Percentiles rank a stretch among this genome's conserved stretches.
Evolutionary conservation across 176 grass and related monocot genomes (phyloP).

Genomic region (Ananas comosus): DNA sequence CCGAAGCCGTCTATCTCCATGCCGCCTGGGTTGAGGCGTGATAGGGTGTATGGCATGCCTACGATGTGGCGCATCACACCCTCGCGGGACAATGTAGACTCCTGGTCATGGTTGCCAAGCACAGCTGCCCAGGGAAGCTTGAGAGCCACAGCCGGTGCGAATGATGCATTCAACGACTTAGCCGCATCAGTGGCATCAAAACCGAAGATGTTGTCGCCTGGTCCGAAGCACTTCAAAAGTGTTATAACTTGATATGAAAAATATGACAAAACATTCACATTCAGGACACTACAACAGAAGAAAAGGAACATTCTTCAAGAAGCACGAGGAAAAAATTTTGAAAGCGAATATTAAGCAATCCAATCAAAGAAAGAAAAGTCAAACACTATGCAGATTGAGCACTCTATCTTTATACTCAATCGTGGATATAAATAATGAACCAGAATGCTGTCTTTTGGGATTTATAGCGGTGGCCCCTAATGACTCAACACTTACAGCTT

Average conservation of each 20-base stretch:
- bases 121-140: slow-evolving; percentile 86
- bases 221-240: not conserved
- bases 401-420: no score
- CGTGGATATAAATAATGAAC: no score
- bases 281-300: not conserved
- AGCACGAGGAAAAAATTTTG: no score
- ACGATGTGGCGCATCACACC: slow-evolving; percentile 77
- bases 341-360: no score
- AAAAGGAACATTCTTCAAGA: not conserved
- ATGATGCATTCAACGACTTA: slow-evolving; percentile 77
- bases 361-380: no score
- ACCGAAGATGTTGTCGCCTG: slow-evolving; percentile 91
- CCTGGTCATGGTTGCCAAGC: slow-evolving; percentile 90
- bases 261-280: slow-evolving; percentile 1
- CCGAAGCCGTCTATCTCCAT: slow-evolving; percentile 79
- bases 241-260: not conserved
- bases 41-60: slow-evolving; percentile 62
- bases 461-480: no score
- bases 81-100: slow-evolving; percentile 69
- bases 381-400: no score
- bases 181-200: slow-evolving; percentile 44
- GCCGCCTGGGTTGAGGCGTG: slow-evolving; percentile 55
- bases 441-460: no score
- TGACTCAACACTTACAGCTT: no score
- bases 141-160: slow-evolving; percentile 57